Conservation (phyloP, 768 basidiomycete genomes). For the Rickenella mellea region DNA sequence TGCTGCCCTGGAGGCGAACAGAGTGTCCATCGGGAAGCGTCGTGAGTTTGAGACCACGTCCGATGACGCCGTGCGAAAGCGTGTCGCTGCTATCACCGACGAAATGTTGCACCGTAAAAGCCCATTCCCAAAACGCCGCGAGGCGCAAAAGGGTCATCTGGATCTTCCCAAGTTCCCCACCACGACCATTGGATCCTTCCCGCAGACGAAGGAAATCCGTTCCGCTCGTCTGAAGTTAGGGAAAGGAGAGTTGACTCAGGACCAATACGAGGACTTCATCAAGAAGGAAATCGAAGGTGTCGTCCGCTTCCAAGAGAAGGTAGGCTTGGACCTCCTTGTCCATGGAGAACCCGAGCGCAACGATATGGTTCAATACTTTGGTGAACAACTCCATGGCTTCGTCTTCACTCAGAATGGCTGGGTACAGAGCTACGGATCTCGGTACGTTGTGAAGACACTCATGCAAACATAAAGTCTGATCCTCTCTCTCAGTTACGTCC, state of each 20-base stretch:
- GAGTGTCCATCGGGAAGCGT: constrained; percentile 81
- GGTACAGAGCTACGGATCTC: constrained; percentile 99
- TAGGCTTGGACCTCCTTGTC: constrained; percentile 93
- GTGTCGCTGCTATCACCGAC: constrained; percentile 84
- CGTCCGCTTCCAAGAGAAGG: constrained; percentile 94
- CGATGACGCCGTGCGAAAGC: constrained; percentile 90
- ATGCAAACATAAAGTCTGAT: neutral
- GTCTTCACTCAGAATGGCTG: constrained; percentile 98
- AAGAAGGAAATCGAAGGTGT: constrained; percentile 92
- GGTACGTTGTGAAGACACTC: constrained; percentile 38
- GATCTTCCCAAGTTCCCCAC: constrained; percentile 96
- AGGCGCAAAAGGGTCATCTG: constrained; percentile 81
- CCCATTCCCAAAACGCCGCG: constrained; percentile 79
- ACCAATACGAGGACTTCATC: constrained; percentile 94
- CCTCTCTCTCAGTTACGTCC: constrained; percentile 64
- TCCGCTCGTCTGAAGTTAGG: constrained; percentile 88
- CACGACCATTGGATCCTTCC: constrained; percentile 98
- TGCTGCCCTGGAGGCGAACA: constrained; percentile 81
- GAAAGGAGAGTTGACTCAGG: constrained; percentile 81
- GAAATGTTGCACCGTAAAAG: constrained; percentile 83
- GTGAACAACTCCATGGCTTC: constrained; percentile 89
- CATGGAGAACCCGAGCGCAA: constrained; percentile 99
- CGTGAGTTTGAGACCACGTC: constrained; percentile 91
- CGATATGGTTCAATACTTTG: constrained; percentile 99
- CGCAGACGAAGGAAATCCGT: constrained; percentile 99